Conservation (phyloP, 176 grass and related monocot species). For the Raddia guianensis region DNA sequence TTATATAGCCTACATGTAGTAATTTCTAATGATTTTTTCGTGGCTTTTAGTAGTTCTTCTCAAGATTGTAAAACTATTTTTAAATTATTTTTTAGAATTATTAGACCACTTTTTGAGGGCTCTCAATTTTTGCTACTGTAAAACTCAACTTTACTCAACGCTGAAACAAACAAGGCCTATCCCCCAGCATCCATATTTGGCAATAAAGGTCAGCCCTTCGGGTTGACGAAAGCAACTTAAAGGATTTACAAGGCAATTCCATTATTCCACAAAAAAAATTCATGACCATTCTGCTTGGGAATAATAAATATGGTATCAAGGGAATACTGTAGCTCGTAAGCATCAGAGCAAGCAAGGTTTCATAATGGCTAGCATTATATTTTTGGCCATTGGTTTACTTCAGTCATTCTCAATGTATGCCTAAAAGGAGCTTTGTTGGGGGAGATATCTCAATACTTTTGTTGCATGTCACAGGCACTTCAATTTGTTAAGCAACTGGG, state of each 20-base stretch:
- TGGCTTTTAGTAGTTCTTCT: too few relatives aligned
- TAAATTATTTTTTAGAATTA: too few relatives aligned
- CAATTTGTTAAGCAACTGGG: slow-evolving; percentile 82
- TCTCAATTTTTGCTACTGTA: too few relatives aligned
- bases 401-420: neutral
- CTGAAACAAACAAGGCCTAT: neutral
- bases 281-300: neutral
- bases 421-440: slow-evolving; percentile 15
- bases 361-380: neutral
- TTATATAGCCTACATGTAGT: too few relatives aligned
- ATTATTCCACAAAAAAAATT: neutral
- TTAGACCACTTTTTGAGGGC: too few relatives aligned
- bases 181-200: slow-evolving; percentile 4
- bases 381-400: neutral
- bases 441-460: slow-evolving; percentile 15
- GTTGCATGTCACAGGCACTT: slow-evolving; percentile 54
- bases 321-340: neutral
- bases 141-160: too few relatives aligned
- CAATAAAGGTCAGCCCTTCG: neutral
- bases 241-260: neutral
- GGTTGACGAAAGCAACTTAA: neutral
- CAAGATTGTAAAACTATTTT: too few relatives aligned
- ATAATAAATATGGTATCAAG: slow-evolving; percentile 10
- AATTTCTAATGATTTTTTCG: too few relatives aligned
- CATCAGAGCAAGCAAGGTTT: slow-evolving; percentile 1